These are phyloP conservation scores for Solanum ossicruentum DNA, from an alignment of 257 asterid species.

Conservation along the genomic window DNA sequence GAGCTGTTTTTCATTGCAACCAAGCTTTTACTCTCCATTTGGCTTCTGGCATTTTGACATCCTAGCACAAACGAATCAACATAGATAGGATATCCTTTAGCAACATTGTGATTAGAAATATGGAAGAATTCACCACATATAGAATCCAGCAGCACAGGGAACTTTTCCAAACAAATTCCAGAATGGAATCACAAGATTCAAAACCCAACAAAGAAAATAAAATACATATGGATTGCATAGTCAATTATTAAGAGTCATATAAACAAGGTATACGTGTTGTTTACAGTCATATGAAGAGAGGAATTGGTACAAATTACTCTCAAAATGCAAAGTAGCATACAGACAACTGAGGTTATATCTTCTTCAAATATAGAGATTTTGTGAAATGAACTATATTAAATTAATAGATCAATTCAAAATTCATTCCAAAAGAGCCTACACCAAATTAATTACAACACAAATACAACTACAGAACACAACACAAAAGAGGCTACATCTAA, in stretches of 20 bases:
- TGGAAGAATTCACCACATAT: neutral
- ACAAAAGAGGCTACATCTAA: no score
- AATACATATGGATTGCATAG: neutral
- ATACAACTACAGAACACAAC: no score
- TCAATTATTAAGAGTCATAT: neutral
- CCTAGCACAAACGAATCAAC: neutral
- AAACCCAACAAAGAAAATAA: neutral
- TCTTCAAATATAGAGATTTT: no score
- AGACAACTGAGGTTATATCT: no score
- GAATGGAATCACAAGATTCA: neutral
- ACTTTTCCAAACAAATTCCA: neutral
- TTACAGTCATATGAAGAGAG: neutral
- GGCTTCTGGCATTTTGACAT: neutral
- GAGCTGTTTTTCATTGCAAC: no score
- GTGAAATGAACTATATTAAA: no score
- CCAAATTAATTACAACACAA: no score
- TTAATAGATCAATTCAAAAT: no score
- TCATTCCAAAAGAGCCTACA: no score
- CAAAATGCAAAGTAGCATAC: no score
- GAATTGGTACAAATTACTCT: neutral
- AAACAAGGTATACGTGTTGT: neutral
- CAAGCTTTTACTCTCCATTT: neutral
- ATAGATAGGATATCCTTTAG: neutral
- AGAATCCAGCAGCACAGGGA: neutral
- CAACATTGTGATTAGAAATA: neutral